Percentiles rank a stretch among this genome's conserved stretches.
Conservation (phyloP, 345 rosid species). For the Diplotaxis tenuifolia region DNA sequence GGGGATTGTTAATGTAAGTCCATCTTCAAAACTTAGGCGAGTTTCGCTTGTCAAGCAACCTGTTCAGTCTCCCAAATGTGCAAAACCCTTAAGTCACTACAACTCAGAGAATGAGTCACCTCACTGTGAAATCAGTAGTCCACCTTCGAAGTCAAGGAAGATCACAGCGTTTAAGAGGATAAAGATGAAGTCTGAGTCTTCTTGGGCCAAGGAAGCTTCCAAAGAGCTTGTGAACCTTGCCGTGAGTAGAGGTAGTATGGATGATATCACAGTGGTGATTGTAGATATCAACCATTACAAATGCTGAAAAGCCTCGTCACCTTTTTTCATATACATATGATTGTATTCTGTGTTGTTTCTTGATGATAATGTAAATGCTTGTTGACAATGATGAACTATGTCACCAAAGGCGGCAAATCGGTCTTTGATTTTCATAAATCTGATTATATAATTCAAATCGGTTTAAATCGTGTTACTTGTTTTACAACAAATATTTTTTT, state of each 20-base stretch:
- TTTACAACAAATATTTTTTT: too few species aligned
- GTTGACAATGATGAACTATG: constrained; percentile 20
- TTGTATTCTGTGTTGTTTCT: constrained; percentile 6
- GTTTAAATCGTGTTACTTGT: too few species aligned
- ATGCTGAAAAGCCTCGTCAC: constrained; percentile 25
- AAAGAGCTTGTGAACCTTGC: constrained; percentile 67
- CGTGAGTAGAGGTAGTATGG: constrained; percentile 11
- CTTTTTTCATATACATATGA: not conserved
- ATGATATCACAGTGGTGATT: constrained; percentile 59
- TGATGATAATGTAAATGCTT: not conserved
- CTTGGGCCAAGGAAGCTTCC: constrained; percentile 50
- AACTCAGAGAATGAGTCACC: constrained; percentile 41
- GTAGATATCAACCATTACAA: constrained; percentile 57
- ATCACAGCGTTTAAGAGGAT: constrained; percentile 47
- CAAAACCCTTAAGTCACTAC: constrained; percentile 26
- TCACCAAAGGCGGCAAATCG: too few species aligned
- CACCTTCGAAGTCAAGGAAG: constrained; percentile 54
- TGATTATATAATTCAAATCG: too few species aligned
- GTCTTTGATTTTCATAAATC: too few species aligned
- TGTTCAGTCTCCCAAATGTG: constrained; percentile 39
- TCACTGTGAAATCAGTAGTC: constrained; percentile 46
- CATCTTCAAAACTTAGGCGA: constrained; percentile 59
- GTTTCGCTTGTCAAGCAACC: constrained; percentile 55
- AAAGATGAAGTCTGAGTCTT: constrained; percentile 39
- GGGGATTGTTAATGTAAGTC: constrained; percentile 57